Conservation (phyloP, 441 rosid species). For the Eruca vesicaria region DNA sequence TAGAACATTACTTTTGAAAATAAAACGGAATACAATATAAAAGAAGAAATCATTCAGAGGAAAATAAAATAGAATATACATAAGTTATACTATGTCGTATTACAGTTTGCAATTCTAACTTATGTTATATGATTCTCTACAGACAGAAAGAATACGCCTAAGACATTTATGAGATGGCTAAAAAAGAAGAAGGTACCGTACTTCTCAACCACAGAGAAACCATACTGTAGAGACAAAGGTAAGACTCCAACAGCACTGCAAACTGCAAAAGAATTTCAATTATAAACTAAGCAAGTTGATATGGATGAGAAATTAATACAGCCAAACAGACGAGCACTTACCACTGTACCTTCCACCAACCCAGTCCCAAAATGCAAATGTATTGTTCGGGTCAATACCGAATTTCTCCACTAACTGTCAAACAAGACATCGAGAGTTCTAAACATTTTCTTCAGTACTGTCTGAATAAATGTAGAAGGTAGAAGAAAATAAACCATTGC, state of each 20-base stretch:
- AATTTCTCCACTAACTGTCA: constrained; percentile 93
- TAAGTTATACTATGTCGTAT: neutral
- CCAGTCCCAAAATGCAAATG: constrained; percentile 99
- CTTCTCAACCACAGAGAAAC: constrained; percentile 86
- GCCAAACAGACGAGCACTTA: constrained; percentile 40
- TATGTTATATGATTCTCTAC: neutral
- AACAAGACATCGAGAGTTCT: neutral
- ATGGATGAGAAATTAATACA: constrained; percentile 9
- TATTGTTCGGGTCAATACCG: constrained; percentile 94
- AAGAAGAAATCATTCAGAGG: neutral
- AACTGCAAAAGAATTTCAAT: constrained; percentile 52
- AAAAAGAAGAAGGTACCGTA: constrained; percentile 47
- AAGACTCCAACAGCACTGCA: constrained; percentile 99
- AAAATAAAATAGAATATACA: neutral
- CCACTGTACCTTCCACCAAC: constrained; percentile 99
- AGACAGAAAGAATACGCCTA: neutral
- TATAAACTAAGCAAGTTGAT: constrained; percentile 10
- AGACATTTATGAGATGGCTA: constrained; percentile 3
- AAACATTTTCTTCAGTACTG: neutral
- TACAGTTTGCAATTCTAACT: neutral
- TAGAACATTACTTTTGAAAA: neutral
- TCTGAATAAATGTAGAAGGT: neutral
- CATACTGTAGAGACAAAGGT: constrained; percentile 92
- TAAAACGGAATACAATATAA: neutral
- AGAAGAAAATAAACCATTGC: neutral